Base-by-base conservation (phyloP, 192 early-diverging fungal species). In the Dimargaris cristalligena region DNA sequence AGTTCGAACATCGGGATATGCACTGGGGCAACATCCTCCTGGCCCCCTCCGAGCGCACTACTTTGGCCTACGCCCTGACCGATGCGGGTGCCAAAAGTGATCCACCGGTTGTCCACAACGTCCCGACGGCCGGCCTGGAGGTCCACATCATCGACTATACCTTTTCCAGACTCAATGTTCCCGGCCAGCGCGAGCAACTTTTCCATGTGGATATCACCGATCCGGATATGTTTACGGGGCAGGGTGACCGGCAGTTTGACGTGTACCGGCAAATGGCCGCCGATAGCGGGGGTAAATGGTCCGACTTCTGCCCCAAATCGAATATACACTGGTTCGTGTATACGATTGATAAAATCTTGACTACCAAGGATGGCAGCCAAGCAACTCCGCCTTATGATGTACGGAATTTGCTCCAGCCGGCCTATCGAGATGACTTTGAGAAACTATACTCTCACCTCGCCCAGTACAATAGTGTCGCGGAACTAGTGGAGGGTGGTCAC, bases 11-110 rank as follows among this genome's bases (percentile, higher is more conserved):
- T 58, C 78, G 84, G 22, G 84, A 86, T 55, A 60, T 86, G 45
- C 84, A 86, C 63, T 84, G 80, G 84, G 84, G 81, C 30, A 86
- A 86, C 62, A 74, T 86, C 26, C 72, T 84, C 63, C 74, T 86
- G 20, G 66, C 73, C 2, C 68, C n/a, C 66, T 71, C 50, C 52
- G 49, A 2, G 65, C 66, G 3, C 20, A 32, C 29, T 47, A 63
- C 31, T 44, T 26, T 18, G 25, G 28, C 9, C 22, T 67, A 30
- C 26, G 41, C 11, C 52, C 60, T 68, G 4, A 34, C 10, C 14
- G n/a, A 34, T n/a, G 11, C 55, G 23, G 32, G 10, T 0, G 49
- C 49, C 1, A 50, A 20, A 2, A 13, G 11, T 26, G 28, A 0
- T 2, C 32, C n/a, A 2, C 34, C 32, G 18, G 22, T 9, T 11